Evolutionary conservation across 2,329 filamentous ascomycete species (phyloP), one percentile per base, ranked within the genome.

Genomic region (Talaromyces islandicus): DNA sequence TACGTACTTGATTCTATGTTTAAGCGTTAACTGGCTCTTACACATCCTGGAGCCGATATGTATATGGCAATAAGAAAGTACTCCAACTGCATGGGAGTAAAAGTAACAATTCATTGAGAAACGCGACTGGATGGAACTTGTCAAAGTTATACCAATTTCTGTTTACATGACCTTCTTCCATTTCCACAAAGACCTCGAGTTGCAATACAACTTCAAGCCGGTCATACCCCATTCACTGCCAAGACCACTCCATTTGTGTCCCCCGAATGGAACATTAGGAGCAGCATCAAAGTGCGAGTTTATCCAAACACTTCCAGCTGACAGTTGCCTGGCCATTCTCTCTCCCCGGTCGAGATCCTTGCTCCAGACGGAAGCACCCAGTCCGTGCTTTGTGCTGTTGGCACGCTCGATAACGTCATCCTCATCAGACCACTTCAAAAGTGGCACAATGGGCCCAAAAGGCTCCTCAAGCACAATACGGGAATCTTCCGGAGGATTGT

Each of bases 401-500:
- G 82, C 84, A 4, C 83, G 78, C 1, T 69, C 68, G 30, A 88
- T 73, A 0, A 86, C 83, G 19, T 88, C 85, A 5, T 80, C 80
- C 62, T 89, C 86, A 29, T 82, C 78, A 0, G 75, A 75, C 85
- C 85, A 90, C 21, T 79, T 81, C 59, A 88, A 67, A 7, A 88
- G 73, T 0, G 87, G 86, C 1, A 89, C 78, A 32, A 90, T 84
- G 0, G 87, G 87, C 12, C 38, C 58, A 51, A 60, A 60, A 6
- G 21, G 58, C 3, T 57, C 58, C 27, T 57, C 58, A 6, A 10
- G 21, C 4, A 60, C 51, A 12, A 56, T 51, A 4, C 52, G 27
- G 14, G 51, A 35, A 51, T 57, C 29, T 17, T 56, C 54, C 7
- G 53, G n/a, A 11, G 58, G 54, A 7, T 29, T 35, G 25, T 60